Conservation (phyloP, 495 filamentous ascomycete species). For the Neurospora africana region DNA sequence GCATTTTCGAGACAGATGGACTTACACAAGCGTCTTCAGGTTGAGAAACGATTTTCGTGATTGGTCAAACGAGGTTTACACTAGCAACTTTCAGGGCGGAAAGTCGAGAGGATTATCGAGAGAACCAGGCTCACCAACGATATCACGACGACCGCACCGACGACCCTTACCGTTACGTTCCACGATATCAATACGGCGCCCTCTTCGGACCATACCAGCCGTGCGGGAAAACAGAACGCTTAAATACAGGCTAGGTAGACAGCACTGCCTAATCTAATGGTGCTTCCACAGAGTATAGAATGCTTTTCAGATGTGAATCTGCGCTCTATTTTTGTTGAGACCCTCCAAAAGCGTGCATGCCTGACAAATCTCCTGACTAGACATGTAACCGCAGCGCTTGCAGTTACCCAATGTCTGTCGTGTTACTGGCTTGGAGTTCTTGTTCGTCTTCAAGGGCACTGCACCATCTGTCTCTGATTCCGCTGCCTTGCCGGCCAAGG, state of each 20-base stretch:
- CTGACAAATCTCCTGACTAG: conserved; percentile 90
- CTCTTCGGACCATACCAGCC: background rate
- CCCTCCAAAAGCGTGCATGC: conserved; percentile 85
- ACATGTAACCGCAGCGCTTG: conserved; percentile 85
- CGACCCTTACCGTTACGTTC: background rate
- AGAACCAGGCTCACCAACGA: background rate
- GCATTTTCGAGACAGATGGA: background rate
- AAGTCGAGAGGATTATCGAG: background rate
- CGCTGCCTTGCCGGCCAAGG: conserved; percentile 13
- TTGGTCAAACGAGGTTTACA: conserved; percentile 6
- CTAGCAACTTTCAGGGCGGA: background rate
- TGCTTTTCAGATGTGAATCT: conserved; percentile 49
- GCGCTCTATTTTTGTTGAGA: conserved; percentile 81
- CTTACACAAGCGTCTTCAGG: conserved; percentile 23
- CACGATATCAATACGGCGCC: background rate
- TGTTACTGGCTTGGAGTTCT: conserved; percentile 16
- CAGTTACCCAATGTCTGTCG: conserved; percentile 76
- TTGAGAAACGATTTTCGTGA: conserved; percentile 39
- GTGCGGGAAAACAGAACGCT: background rate
- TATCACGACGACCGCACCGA: background rate
- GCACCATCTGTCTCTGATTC: conserved; percentile 7
- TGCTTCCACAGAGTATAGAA: conserved; percentile 5
- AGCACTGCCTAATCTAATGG: background rate
- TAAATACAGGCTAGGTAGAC: background rate
- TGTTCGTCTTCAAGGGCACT: conserved; percentile 9